phyloP scores from a whole-genome alignment of 208 protist genomes.

The Borovskyia barvae region DNA sequence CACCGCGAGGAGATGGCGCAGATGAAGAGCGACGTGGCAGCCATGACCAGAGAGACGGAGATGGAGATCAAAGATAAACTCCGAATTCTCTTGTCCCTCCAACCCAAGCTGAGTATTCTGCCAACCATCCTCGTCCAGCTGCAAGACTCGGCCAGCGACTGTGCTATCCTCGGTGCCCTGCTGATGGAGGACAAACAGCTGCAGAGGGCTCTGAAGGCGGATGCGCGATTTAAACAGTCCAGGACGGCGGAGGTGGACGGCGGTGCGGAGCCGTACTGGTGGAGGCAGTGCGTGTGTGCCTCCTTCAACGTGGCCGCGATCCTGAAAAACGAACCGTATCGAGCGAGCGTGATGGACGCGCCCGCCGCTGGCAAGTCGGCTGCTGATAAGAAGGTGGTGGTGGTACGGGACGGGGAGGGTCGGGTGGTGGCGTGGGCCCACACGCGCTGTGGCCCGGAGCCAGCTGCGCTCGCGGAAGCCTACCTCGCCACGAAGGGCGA shows the following conservation, averaged over 20 bases:
- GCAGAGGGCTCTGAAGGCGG: constrained; percentile 44
- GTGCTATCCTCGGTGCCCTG: constrained; percentile 47
- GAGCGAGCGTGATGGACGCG: constrained; percentile 55
- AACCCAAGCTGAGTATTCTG: constrained; percentile 49
- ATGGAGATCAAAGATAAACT: constrained; percentile 56
- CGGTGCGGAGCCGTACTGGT: constrained; percentile 51
- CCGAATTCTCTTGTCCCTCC: constrained; percentile 35
- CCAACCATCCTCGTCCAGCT: constrained; percentile 42
- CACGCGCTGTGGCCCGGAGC: constrained; percentile 34
- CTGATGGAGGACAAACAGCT: constrained; percentile 69
- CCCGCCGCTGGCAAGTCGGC: constrained; percentile 27
- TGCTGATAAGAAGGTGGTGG: constrained; percentile 54
- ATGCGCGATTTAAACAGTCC: constrained; percentile 53
- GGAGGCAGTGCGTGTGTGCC: constrained; percentile 47
- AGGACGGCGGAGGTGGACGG: constrained; percentile 48
- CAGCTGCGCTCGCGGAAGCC: constrained; percentile 23
- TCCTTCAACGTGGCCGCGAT: constrained; percentile 76
- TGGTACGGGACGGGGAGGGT: constrained; percentile 25
- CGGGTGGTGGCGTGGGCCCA: constrained; percentile 55
- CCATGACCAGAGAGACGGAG: constrained; percentile 37
- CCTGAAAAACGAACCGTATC: constrained; percentile 27
- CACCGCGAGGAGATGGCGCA: constrained; percentile 54
- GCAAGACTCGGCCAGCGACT: constrained; percentile 41
- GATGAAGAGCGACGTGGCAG: constrained; percentile 32
- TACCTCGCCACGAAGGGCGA: constrained; percentile 26